These are phyloP conservation scores for Penicillium manginii DNA, from an alignment of 495 filamentous ascomycete genomes.

Conservation along the genomic window DNA sequence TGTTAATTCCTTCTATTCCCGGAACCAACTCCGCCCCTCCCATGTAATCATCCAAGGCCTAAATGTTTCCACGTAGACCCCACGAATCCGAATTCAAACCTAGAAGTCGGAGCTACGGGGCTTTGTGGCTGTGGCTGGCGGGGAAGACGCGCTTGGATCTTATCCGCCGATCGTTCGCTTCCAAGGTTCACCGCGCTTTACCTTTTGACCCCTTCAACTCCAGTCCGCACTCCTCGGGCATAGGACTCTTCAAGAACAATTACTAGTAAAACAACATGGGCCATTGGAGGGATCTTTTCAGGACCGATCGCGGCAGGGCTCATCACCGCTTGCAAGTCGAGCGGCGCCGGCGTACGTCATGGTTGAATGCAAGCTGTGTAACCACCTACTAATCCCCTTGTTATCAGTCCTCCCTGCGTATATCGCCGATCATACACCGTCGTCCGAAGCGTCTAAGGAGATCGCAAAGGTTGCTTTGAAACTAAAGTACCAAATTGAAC, in stretches of 20 bases:
- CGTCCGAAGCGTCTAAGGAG: constrained; percentile 64
- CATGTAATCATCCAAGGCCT: background rate
- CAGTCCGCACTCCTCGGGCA: background rate
- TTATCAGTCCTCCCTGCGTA: constrained; percentile 44
- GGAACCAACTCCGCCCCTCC: background rate
- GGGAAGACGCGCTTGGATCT: constrained; percentile 14
- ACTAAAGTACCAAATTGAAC: constrained; percentile 88
- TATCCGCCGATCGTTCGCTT: constrained; percentile 7
- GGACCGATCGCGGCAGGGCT: constrained; percentile 22
- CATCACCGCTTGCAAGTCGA: constrained; percentile 36
- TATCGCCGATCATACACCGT: constrained; percentile 29
- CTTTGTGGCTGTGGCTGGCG: background rate
- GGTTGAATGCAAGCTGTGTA: constrained; percentile 10
- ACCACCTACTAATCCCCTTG: constrained; percentile 22
- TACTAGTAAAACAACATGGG: constrained; percentile 32
- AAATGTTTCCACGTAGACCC: background rate
- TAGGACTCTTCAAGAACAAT: background rate
- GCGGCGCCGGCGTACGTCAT: constrained; percentile 48
- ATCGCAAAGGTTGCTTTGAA: constrained; percentile 88
- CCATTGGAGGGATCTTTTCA: constrained; percentile 39
- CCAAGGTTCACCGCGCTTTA: constrained; percentile 8
- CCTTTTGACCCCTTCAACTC: background rate
- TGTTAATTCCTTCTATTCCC: background rate
- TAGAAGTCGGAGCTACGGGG: too few relatives aligned
- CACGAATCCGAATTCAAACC: too few relatives aligned